Evolutionary conservation across 2,329 filamentous ascomycete genomes (phyloP).

Genomic region (Ceratocystis eucalypticola): DNA sequence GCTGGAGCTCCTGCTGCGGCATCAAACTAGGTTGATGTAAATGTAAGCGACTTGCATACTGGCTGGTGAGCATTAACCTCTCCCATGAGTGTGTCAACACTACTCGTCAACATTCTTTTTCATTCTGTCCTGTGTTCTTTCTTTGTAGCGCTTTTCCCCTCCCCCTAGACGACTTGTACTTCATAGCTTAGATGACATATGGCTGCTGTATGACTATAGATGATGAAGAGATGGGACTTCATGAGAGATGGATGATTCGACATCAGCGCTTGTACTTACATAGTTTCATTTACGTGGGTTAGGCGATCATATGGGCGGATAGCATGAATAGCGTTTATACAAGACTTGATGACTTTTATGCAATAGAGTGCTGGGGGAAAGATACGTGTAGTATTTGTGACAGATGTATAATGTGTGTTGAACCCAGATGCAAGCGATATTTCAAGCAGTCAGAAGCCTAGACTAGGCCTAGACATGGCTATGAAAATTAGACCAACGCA

Average conservation of each 20-base stretch:
- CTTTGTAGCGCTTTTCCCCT: background rate
- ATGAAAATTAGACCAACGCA: background rate
- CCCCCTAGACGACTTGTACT: background rate
- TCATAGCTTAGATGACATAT: background rate
- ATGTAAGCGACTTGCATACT: conserved; percentile 2
- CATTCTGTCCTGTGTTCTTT: background rate
- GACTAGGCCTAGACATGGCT: background rate
- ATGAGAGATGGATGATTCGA: background rate
- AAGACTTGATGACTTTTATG: background rate
- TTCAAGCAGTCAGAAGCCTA: background rate
- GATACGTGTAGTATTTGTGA: no score
- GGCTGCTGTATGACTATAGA: background rate
- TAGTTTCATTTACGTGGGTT: background rate
- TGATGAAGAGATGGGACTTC: background rate
- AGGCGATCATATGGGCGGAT: background rate
- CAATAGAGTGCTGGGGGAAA: background rate
- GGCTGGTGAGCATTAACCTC: background rate
- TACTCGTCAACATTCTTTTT: background rate
- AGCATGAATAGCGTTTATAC: background rate
- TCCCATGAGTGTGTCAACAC: background rate
- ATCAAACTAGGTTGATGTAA: conserved; percentile 20
- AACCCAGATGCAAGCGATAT: background rate
- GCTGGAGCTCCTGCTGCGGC: conserved; percentile 2
- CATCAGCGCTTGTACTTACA: background rate
- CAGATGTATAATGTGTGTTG: background rate